Evolutionary conservation across 2,329 filamentous ascomycete genomes (phyloP), one percentile per base, ranked within the genome.

Genomic region (Fusarium brachygibbosum): DNA sequence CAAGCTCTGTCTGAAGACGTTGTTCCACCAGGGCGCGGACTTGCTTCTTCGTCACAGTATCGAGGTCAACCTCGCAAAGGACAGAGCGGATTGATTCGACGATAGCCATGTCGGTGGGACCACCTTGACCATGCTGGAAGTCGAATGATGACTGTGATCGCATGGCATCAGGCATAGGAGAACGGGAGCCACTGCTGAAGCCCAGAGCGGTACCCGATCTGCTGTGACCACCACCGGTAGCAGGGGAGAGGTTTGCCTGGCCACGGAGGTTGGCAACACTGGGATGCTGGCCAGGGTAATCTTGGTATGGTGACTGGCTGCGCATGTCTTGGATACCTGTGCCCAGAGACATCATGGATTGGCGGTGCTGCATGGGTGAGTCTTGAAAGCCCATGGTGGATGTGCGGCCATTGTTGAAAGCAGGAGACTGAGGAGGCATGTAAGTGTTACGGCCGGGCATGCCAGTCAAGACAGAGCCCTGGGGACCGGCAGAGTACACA

Each of bases 41-140:
- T 82, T 98, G 95, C 84, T 99, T 99, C 89, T 98, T 99, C 9
- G 96, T 99, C 48, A 98, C 93, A n/a, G 88, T 95, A 78, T 99
- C 96, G 41, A 99, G 85, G 79, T 99, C 95, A 1, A 98, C 94
- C 75, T 98, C 95, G 17, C 86, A 82, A 66, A 99, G 84, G 73
- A 96, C 96, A 51, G 86, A 84, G 75, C 93, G 91, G 66, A 98
- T 95, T 2, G 93, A 92, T 65, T 97, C 92, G 19, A 93, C 86
- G 69, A 99, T 98, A 64, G 89, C 87, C 45, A 83, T 84, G 74
- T 98, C 94, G 70, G 91, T 93, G 1, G 93, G 92, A 0, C 93
- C 93, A 25, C 83, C 83, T 58, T 83, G 79, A 44, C 84, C 84
- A 21, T 85, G 81, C 72, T 88, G 86, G 79, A 89, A 90, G 78